Percentiles rank a stretch among this genome's conserved stretches.
These are phyloP conservation scores for Schizopora paradoxa DNA, from an alignment of 1,284 basidiomycete species.

Conservation along the genomic window DNA sequence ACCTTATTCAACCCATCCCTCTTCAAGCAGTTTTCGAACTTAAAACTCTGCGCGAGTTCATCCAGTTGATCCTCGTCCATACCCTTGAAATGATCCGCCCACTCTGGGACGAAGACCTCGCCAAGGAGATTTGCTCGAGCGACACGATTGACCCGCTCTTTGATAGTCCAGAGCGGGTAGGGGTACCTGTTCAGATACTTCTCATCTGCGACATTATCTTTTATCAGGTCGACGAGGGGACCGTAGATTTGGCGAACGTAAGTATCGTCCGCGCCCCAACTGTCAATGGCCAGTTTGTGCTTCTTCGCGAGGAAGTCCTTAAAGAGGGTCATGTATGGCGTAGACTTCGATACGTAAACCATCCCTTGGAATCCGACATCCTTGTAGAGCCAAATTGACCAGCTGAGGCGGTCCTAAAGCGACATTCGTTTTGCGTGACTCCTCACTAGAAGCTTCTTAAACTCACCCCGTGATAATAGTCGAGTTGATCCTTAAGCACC, in stretches of 20 bases:
- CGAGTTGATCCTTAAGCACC: slow-evolving; percentile 70
- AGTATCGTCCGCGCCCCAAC: slow-evolving; percentile 56
- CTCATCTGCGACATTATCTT: slow-evolving; percentile 36
- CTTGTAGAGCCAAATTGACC: slow-evolving; percentile 86
- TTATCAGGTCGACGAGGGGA: slow-evolving; percentile 51
- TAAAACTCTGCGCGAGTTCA: slow-evolving; percentile 48
- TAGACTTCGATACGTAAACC: slow-evolving; percentile 62
- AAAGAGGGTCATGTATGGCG: slow-evolving; percentile 66
- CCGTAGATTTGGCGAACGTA: slow-evolving; percentile 46
- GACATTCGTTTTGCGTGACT: background rate
- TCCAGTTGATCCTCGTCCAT: slow-evolving; percentile 34
- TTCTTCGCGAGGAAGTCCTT: slow-evolving; percentile 59
- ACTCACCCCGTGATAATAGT: slow-evolving; percentile 58
- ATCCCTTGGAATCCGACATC: slow-evolving; percentile 84
- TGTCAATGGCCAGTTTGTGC: slow-evolving; percentile 55
- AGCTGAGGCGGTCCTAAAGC: slow-evolving; percentile 56
- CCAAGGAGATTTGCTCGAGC: slow-evolving; percentile 33
- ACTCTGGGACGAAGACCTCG: slow-evolving; percentile 35
- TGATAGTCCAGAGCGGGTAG: slow-evolving; percentile 44
- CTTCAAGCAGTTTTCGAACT: slow-evolving; percentile 47
- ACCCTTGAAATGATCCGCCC: slow-evolving; percentile 34
- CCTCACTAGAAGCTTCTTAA: background rate
- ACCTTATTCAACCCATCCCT: slow-evolving; percentile 38
- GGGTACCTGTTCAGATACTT: slow-evolving; percentile 45
- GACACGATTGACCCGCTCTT: slow-evolving; percentile 23